phyloP scores from a whole-genome alignment of 2,329 filamentous ascomycete species.

The Trichoderma koningii region DNA sequence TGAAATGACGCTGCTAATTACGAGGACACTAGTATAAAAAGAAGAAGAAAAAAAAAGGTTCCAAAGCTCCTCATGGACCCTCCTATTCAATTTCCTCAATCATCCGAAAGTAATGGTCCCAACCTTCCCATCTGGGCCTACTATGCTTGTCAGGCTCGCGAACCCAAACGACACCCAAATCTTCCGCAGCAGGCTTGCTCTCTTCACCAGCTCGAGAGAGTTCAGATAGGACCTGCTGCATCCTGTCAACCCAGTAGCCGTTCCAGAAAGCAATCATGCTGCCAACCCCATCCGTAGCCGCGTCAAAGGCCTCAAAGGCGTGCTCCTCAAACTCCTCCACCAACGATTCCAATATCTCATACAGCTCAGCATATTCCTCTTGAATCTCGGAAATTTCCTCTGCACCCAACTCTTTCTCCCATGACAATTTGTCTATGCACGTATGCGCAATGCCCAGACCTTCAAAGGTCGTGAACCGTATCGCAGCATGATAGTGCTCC shows the following conservation, averaged over 20 bases:
- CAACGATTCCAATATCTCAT: background rate
- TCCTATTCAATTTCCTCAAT: background rate
- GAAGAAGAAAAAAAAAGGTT: background rate
- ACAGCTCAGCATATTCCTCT: background rate
- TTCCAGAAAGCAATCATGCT: background rate
- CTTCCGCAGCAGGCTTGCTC: background rate
- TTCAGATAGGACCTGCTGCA: background rate
- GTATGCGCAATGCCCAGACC: background rate
- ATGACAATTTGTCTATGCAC: background rate
- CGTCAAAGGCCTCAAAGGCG: background rate
- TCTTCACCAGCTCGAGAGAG: background rate
- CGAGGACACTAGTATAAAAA: too few species aligned
- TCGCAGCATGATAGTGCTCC: background rate
- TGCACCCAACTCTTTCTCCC: background rate
- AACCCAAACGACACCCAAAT: background rate
- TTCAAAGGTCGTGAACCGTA: background rate
- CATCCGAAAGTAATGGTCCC: background rate
- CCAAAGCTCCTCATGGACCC: background rate
- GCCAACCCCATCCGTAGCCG: background rate
- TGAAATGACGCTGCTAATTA: too few species aligned
- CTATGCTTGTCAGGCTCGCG: background rate
- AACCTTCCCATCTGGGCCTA: background rate
- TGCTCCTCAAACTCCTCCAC: background rate
- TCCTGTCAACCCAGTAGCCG: background rate
- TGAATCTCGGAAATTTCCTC: background rate